Base-by-base conservation (phyloP, 31 red algal species). In the Odonthalia washingtoniensis region DNA sequence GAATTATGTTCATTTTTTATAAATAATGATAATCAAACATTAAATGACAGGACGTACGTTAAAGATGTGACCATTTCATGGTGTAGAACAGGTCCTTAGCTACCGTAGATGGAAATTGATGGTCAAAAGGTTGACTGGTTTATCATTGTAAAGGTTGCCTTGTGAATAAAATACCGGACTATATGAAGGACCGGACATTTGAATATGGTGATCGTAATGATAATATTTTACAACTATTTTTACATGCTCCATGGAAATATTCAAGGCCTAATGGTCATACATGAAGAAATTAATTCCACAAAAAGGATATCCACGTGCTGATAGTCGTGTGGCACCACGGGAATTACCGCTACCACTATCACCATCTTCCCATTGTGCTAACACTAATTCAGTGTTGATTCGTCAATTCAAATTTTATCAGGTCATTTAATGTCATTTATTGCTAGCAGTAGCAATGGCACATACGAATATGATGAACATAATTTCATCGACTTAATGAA, bases 101-200 rank as follows among this genome's bases (percentile, higher is more conserved):
- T 98, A 21, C 96, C 96, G 28, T 98, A 83, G 88, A 98, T 98
- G 96, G 62, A 89, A 33, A 98, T 98, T 92, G 92, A 89, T 46
- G 80, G 87, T 46, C 53, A 2, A 82, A 88, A 3, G 96, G 96
- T 37, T 88, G 90, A 27, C 78, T 98, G 3, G 78, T 98, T 17
- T 98, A 98, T 80, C 96, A 98, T 68, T 95, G 92, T 64, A 82
- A 89, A 16, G 92, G 92, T 26, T 74, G 82, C 57, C 92, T 90
- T 72, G 81, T 98, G n/a, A 40, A 63, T 28, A 66, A 70, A 53
- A 63, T 98, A 1, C 80, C 92, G 18, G 6, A 89, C 31, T 70
- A 89, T 14, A 75, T 98, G 18, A 82, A 81, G 2, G 65, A 65
- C 27, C 92, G 82, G 67, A 90, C 95, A 27, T 67, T 91, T 52